Conservation (phyloP, 257 asterid species). For the Solanum okadae region DNA sequence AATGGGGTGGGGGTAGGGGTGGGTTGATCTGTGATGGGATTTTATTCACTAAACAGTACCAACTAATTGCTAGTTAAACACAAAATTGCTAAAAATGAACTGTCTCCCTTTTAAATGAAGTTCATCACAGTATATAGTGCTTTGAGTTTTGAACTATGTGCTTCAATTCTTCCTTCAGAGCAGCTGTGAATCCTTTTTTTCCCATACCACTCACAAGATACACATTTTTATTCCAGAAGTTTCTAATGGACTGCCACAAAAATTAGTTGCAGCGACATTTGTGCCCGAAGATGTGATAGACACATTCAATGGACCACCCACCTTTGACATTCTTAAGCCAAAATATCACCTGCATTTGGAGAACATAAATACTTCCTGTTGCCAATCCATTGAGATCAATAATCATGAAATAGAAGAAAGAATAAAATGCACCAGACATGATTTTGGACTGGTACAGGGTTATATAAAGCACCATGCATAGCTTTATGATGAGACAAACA, state of each 20-base stretch:
- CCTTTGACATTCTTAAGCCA: constrained; percentile 72
- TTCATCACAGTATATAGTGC: not conserved
- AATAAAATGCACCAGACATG: not conserved
- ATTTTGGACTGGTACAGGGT: not conserved
- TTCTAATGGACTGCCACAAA: constrained; percentile 53
- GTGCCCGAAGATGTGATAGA: constrained; percentile 49
- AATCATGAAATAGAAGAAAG: not conserved
- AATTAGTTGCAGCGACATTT: constrained; percentile 56
- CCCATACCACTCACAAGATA: not conserved
- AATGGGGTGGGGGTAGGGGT: not conserved
- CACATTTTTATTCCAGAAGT: not conserved
- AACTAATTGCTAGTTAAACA: not conserved
- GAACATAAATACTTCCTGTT: not conserved
- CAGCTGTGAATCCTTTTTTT: not conserved
- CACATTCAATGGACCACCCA: constrained; percentile 52
- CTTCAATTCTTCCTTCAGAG: not conserved
- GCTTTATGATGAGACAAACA: not conserved
- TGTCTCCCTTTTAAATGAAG: not conserved
- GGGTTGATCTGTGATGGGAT: not conserved
- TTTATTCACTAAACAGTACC: not conserved
- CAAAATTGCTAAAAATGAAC: not conserved
- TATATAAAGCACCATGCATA: not conserved
- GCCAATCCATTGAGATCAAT: not conserved
- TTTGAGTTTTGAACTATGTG: not conserved
- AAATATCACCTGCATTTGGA: constrained; percentile 60